Evolutionary conservation across 2,329 filamentous ascomycete genomes (phyloP), one percentile per base, ranked within the genome.

Genomic region (Penicillium sp.): DNA sequence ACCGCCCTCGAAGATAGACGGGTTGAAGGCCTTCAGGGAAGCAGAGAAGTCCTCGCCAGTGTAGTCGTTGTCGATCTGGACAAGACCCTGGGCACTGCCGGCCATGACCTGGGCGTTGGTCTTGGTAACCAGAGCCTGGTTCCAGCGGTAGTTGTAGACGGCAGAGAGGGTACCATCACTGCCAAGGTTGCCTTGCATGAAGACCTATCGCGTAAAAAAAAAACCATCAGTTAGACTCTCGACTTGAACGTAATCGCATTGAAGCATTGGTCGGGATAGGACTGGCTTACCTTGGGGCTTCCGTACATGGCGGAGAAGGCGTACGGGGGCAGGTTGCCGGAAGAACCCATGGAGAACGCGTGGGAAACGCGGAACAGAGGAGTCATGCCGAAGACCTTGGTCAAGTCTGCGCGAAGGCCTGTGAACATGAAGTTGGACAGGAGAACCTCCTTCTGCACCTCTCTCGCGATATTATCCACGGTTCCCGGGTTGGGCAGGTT

Each of bases 311-410:
- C 90, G 63, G 91, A 90, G 77, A 97, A 96, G 49, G 90, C 91
- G 77, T 99, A 99, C 30, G 94, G 94, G 72, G 92, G 92, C 73
- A 96, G 81, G 53, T 74, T 75, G 62, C 89, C 86, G 76, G 96
- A 91, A 36, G 84, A 84, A 65, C 94, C 93, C 84, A 97, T 90
- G 49, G 93, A 88, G 74, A 99, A 94, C 65, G 94, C 90, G 79
- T 99, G 94, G 61, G 93, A 97, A 65, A 97, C 89, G 78, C 97
- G 93, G 82, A 99, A 99, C 63, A 97, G 80, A 52, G 94, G 94
- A 51, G 87, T 85, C 73, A 96, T 85, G 82, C 91, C 94, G 78
- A 97, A 96, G 70, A 91, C 87, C 82, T 97, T 97, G 72, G 91
- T 97, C 72, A 97, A 81, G 76, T 99, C 94, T 73, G 93, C 95